Evolutionary conservation across 805 yeast genomes (phyloP).

Genomic region (Metschnikowia kunwiensis): DNA sequence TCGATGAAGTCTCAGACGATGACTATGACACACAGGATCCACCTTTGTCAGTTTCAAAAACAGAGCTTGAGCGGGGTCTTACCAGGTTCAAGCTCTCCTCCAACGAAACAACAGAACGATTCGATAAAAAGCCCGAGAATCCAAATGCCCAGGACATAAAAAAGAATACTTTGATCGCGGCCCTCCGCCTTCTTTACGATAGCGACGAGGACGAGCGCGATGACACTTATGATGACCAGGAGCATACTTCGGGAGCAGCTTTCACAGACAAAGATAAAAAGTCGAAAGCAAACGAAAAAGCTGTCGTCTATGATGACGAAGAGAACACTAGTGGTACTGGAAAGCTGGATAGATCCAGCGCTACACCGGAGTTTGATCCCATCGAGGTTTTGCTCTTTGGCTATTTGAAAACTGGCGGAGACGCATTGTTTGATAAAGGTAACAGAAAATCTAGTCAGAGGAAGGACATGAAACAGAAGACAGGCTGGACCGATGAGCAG

Average conservation of each 20-base stretch:
- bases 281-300: conserved; percentile 13
- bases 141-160: conserved; percentile 37
- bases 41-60: conserved; percentile 1
- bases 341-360: conserved; percentile 11
- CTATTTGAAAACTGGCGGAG: conserved; percentile 47
- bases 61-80: conserved; percentile 15
- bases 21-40: background rate
- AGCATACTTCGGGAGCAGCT: conserved; percentile 33
- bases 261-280: conserved; percentile 9
- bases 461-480: conserved; percentile 46
- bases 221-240: conserved; percentile 65
- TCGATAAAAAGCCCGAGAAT: conserved; percentile 6
- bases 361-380: conserved; percentile 29
- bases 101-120: conserved; percentile 20
- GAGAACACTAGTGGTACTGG: conserved; percentile 23
- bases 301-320: conserved; percentile 26
- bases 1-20: conserved; percentile 26
- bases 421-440: conserved; percentile 38
- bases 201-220: conserved; percentile 85
- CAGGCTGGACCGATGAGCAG: conserved; percentile 83
- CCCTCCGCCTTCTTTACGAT: conserved; percentile 61
- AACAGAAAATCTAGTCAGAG: conserved; percentile 53
- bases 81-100: conserved; percentile 22
- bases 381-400: conserved; percentile 58
- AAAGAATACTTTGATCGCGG: conserved; percentile 56